Conservation (phyloP, 139 green algal species). For the Edaphochlamys debaryana region DNA sequence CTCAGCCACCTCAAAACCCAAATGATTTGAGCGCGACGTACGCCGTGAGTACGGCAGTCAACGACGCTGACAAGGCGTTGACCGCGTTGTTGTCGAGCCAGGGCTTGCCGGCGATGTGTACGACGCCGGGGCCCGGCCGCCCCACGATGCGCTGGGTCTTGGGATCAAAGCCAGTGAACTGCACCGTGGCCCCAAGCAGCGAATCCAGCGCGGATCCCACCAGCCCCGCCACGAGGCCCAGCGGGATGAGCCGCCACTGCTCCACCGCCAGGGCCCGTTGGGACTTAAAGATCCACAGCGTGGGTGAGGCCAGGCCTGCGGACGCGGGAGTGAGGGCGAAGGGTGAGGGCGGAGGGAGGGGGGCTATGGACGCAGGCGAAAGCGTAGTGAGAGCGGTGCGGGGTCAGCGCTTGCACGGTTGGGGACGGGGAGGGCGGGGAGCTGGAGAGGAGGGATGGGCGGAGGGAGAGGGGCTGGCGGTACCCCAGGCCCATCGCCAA, state of each 20-base stretch:
- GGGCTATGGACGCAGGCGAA: too few species aligned
- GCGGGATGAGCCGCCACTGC: slow-evolving; percentile 70
- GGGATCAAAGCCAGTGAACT: slow-evolving; percentile 83
- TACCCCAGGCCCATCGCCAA: too few species aligned
- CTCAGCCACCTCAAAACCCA: neutral
- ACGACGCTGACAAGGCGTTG: slow-evolving; percentile 49
- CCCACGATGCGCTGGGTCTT: slow-evolving; percentile 53
- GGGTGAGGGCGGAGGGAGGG: neutral
- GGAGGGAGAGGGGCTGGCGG: neutral
- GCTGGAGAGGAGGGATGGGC: neutral
- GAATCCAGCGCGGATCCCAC: slow-evolving; percentile 91
- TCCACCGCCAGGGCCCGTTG: slow-evolving; percentile 45
- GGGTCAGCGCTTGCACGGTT: too few species aligned
- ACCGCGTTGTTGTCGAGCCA: slow-evolving; percentile 66
- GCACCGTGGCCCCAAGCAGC: slow-evolving; percentile 90
- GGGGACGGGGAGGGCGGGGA: too few species aligned
- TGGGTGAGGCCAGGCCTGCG: slow-evolving; percentile 61
- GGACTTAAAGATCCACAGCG: slow-evolving; percentile 64
- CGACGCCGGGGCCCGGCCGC: slow-evolving; percentile 67
- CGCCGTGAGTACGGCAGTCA: slow-evolving; percentile 48
- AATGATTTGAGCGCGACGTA: slow-evolving; percentile 47
- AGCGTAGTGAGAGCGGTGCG: too few species aligned
- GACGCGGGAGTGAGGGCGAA: neutral
- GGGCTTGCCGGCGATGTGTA: slow-evolving; percentile 57
- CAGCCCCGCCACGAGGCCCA: slow-evolving; percentile 82